These are phyloP conservation scores for Deinandra increscens DNA, from an alignment of 129 eudicot species.

Conservation along the genomic window DNA sequence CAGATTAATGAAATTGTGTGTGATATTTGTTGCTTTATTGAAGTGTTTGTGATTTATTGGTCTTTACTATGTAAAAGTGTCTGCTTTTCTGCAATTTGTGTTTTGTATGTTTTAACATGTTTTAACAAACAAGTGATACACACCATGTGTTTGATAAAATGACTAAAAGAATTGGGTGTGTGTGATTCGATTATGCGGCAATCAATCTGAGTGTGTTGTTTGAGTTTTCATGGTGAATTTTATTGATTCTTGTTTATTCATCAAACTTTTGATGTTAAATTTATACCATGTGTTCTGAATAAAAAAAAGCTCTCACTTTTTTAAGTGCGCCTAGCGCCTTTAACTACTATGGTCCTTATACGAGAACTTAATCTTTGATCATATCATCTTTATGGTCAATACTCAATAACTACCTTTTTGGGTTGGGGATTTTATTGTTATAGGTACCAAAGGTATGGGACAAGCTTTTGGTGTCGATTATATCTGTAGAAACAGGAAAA, in stretches of 20 bases:
- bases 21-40: conserved; percentile 5
- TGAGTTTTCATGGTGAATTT: conserved; percentile 8
- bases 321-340: too few species aligned
- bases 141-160: conserved; percentile 18
- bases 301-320: too few species aligned
- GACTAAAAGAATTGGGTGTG: not conserved
- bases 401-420: conserved; percentile 9
- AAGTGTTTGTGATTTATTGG: conserved; percentile 8
- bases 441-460: conserved; percentile 99
- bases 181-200: not conserved
- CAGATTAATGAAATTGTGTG: not conserved
- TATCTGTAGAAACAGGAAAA: conserved; percentile 82
- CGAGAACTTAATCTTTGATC: conserved; percentile 8
- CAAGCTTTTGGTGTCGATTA: conserved; percentile 74
- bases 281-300: too few species aligned
- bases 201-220: conserved; percentile 9
- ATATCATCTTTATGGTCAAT: conserved; percentile 13
- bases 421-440: conserved; percentile 18
- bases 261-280: conserved; percentile 1
- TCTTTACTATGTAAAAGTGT: not conserved
- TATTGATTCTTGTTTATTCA: not conserved
- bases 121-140: conserved; percentile 10
- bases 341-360: not conserved
- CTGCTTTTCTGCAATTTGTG: not conserved
- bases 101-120: not conserved